Base-by-base conservation (phyloP, 2,329 filamentous ascomycete genomes). In the Zopfia rhizophila region DNA sequence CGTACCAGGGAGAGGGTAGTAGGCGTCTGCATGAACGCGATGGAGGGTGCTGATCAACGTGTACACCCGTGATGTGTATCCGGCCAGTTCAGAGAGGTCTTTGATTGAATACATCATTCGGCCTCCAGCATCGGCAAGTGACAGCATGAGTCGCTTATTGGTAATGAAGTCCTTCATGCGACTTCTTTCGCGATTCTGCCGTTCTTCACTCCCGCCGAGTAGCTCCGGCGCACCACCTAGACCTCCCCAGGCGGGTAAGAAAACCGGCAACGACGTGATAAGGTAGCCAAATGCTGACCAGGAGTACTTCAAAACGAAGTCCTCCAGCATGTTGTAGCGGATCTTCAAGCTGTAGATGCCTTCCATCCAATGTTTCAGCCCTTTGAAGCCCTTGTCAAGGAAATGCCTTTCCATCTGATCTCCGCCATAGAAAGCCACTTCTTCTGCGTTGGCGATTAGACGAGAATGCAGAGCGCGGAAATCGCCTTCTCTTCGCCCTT, bases 21-120 rank as follows among this genome's bases (percentile, higher is more conserved):
- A 99, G 2, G 92, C 89, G 63, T 91, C 84, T 37, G 94, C 91
- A 64, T 99, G 92, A 1, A 95, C 92, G 22, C 94, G 86, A 66
- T 99, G 94, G 18, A 99, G 82, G 0, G 94, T 96, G 31, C 91
- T 93, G 65, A 99, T 95, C 28, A 99, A 81, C 8, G 91, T 95
- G 75, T 97, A 99, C 10, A 99, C 92, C 31, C 94, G 86, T 47
- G 91, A 96, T 0, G 94, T 99, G 75, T 97, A 95, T 16, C 94
- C 94, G 4, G 94, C 94, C 23, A 99, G 80, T 69, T 99, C 94
- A 1, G 92, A 92, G 24, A 99, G 83, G 66, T 99, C 95, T 74
- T 99, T 99, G 78, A 99, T 96, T 52, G 90, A 94, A 78, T 99
- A 99, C 94, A 99, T 99, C 91, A 99, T 97, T 33, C 94, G 84